Conservation (phyloP, 2,329 filamentous ascomycete species). For the Nemania bipapillata region DNA sequence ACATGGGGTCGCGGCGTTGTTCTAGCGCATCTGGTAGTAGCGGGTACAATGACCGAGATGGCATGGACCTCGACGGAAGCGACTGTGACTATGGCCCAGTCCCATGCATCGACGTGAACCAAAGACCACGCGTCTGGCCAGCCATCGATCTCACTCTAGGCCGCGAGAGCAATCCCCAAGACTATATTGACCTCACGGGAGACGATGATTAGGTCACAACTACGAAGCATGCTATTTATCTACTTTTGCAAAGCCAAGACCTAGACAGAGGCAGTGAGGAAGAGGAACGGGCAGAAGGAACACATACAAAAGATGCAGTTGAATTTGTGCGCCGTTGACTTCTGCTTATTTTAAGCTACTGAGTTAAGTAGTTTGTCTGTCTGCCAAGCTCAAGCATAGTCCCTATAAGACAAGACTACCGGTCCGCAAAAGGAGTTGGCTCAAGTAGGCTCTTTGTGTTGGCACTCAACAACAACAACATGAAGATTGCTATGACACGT, state of each 20-base stretch:
- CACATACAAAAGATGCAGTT: not conserved
- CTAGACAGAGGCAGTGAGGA: not conserved
- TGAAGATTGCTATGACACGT: not conserved
- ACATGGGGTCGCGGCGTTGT: slow-evolving; percentile 32
- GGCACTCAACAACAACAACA: not conserved
- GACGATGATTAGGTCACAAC: not conserved
- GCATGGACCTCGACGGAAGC: slow-evolving; percentile 41
- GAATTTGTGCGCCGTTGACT: not conserved
- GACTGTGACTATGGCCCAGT: slow-evolving; percentile 13
- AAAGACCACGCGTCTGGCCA: slow-evolving; percentile 16
- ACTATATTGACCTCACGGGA: slow-evolving; percentile 10
- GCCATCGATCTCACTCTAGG: not conserved
- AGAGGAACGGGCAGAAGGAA: not conserved
- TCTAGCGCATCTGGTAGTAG: slow-evolving; percentile 22
- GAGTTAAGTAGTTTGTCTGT: not conserved
- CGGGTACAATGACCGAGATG: slow-evolving; percentile 29
- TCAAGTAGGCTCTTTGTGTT: not conserved
- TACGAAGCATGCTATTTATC: not conserved
- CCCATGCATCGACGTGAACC: slow-evolving; percentile 30
- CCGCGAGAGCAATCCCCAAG: not conserved
- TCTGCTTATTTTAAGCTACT: no score
- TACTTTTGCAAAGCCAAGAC: not conserved
- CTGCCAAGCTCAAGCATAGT: not conserved
- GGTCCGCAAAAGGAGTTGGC: not conserved
- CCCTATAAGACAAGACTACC: not conserved